Conservation (phyloP, 2,329 filamentous ascomycete genomes). For the Calonectria leucothoes region DNA sequence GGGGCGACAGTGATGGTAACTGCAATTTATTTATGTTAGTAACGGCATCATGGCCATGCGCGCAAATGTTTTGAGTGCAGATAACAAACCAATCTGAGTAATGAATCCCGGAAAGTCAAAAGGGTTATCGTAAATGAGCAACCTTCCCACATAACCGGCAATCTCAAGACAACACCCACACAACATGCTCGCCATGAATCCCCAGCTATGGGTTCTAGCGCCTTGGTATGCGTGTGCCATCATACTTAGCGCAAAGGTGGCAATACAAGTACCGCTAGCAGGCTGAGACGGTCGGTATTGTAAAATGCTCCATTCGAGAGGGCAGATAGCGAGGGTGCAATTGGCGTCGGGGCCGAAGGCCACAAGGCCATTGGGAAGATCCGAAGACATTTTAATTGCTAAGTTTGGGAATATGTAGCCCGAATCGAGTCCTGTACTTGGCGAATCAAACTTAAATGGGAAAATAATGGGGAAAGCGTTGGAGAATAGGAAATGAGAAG, state of each 20-base stretch:
- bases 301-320: neutral
- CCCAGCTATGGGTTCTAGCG: neutral
- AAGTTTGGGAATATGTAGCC: too few species aligned
- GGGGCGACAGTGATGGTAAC: conserved; percentile 7
- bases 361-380: neutral
- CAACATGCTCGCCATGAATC: neutral
- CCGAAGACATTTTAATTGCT: neutral
- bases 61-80: neutral
- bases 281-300: neutral
- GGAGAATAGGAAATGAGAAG: too few species aligned
- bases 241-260: neutral
- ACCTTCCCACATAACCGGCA: neutral
- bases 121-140: neutral
- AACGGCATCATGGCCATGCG: neutral
- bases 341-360: neutral
- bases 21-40: neutral
- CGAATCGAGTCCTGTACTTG: neutral
- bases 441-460: neutral
- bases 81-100: conserved; percentile 11
- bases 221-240: neutral
- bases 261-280: neutral
- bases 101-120: conserved; percentile 1
- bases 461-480: neutral
- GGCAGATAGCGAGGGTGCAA: neutral
- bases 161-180: neutral